Conservation (phyloP, 2,329 filamentous ascomycete species). For the Fusarium graminum region DNA sequence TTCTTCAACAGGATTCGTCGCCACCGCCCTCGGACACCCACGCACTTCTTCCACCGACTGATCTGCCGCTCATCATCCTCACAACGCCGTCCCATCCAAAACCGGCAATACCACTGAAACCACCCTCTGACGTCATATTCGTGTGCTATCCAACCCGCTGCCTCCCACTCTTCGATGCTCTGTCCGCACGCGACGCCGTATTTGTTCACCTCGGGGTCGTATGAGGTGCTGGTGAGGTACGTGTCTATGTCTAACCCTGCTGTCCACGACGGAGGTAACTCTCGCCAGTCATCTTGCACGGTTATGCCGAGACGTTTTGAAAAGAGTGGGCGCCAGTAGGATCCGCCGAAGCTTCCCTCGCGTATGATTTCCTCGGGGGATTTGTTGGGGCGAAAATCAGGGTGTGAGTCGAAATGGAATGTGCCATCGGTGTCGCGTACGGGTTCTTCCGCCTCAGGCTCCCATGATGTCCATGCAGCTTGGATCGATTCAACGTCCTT, state of each 20-base stretch:
- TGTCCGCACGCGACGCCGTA: constrained; percentile 27
- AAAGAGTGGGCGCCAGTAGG: constrained; percentile 21
- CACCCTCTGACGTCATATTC: constrained; percentile 21
- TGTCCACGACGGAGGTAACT: constrained; percentile 14
- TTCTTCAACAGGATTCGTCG: constrained; percentile 20
- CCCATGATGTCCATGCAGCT: constrained; percentile 9
- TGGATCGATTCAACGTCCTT: not conserved
- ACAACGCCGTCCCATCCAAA: constrained; percentile 27
- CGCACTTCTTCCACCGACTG: constrained; percentile 33
- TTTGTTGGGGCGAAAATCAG: constrained; percentile 24
- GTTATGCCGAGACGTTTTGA: constrained; percentile 3
- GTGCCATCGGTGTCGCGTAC: not conserved
- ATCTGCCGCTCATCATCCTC: constrained; percentile 23
- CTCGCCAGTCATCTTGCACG: constrained; percentile 18
- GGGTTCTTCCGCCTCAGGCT: constrained; percentile 3
- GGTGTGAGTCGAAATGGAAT: constrained; percentile 9
- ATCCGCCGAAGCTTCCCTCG: constrained; percentile 27
- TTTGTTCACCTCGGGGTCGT: constrained; percentile 27
- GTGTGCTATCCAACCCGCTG: constrained; percentile 29
- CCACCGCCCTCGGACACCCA: constrained; percentile 28
- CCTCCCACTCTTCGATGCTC: constrained; percentile 31
- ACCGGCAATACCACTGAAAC: constrained; percentile 32
- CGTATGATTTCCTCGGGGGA: constrained; percentile 27
- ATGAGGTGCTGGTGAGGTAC: constrained; percentile 7
- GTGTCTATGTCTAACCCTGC: constrained; percentile 2